Evolutionary conservation across 2,329 filamentous ascomycete genomes (phyloP).

Genomic region (Aureobasidium zeae): DNA sequence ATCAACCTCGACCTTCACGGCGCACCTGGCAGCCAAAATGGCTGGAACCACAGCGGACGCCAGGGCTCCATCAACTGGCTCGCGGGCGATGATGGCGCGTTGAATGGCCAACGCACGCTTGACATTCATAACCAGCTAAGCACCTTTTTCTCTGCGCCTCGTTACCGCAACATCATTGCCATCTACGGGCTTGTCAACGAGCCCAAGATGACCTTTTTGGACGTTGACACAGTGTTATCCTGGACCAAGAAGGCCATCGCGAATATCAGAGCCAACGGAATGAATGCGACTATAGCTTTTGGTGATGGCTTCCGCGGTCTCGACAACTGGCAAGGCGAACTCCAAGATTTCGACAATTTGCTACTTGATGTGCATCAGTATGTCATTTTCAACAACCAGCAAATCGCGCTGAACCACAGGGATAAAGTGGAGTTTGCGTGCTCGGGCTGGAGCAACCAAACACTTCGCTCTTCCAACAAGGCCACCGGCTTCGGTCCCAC

Average conservation of each 20-base stretch:
- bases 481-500: constrained; percentile 82
- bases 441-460: constrained; percentile 74
- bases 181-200: constrained; percentile 96
- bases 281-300: constrained; percentile 66
- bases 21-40: constrained; percentile 89
- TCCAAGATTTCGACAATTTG: constrained; percentile 61
- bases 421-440: constrained; percentile 84
- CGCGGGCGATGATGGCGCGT: constrained; percentile 72
- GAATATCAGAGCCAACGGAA: constrained; percentile 66
- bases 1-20: constrained; percentile 90
- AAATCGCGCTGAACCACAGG: constrained; percentile 72
- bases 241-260: constrained; percentile 72
- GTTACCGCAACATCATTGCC: constrained; percentile 83
- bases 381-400: constrained; percentile 89
- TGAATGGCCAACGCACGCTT: constrained; percentile 72
- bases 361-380: constrained; percentile 98
- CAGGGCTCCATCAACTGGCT: constrained; percentile 78
- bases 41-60: constrained; percentile 91
- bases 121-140: constrained; percentile 81
- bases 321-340: constrained; percentile 77
- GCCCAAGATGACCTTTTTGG: constrained; percentile 67
- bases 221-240: constrained; percentile 55
- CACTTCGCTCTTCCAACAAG: constrained; percentile 60
- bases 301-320: constrained; percentile 93
- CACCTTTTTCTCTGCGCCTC: constrained; percentile 83